Conservation (phyloP, 2,329 filamentous ascomycete species). For the Calonectria ilicicola region DNA sequence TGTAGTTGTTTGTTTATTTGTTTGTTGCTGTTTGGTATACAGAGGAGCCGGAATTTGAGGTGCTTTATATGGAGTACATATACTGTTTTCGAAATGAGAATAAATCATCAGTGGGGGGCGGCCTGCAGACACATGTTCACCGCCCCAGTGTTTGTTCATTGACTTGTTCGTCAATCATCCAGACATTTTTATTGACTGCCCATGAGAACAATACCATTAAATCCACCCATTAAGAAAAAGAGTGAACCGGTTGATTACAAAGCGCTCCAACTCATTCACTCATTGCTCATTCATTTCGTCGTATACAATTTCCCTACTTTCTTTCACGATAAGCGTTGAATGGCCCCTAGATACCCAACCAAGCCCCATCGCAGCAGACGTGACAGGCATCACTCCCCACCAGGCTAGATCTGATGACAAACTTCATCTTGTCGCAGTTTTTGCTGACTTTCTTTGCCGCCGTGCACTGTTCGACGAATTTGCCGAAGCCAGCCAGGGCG, state of each 20-base stretch:
- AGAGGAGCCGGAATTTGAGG: too few species aligned
- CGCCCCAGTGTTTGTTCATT: background rate
- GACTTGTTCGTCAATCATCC: background rate
- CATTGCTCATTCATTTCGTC: background rate
- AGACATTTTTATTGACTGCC: background rate
- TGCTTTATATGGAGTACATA: background rate
- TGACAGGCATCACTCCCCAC: background rate
- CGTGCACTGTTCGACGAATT: slow-evolving; percentile 10
- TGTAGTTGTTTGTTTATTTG: too few species aligned
- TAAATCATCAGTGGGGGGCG: background rate
- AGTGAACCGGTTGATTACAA: background rate
- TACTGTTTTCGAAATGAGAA: background rate
- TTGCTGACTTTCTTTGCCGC: background rate
- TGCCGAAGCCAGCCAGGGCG: slow-evolving; percentile 7
- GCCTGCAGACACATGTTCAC: background rate
- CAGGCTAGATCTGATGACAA: background rate
- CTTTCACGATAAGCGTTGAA: background rate
- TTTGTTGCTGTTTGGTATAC: background rate
- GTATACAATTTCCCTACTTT: background rate
- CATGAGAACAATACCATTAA: background rate
- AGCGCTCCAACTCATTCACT: background rate
- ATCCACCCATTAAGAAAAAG: background rate
- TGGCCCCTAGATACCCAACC: background rate
- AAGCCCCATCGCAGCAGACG: background rate
- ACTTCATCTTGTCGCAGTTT: background rate